phyloP scores from a whole-genome alignment of 2,329 filamentous ascomycete genomes.

The Hypoxylon sp. region DNA sequence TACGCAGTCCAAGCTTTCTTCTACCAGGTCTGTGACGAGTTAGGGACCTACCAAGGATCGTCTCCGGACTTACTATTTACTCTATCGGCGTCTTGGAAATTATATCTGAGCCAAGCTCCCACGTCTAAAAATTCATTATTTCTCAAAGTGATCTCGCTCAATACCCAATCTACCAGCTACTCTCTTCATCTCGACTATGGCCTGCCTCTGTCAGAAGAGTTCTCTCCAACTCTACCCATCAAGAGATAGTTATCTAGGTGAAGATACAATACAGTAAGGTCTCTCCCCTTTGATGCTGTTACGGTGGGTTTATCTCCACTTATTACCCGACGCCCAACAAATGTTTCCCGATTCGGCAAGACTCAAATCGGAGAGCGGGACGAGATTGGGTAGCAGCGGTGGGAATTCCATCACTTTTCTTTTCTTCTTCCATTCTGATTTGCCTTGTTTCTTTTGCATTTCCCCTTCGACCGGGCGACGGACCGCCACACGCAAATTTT shows the following conservation, averaged over 20 bases:
- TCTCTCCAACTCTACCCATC: conserved; percentile 2
- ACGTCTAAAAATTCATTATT: conserved; percentile 28
- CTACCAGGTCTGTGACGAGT: conserved; percentile 8
- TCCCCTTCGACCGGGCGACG: conserved; percentile 32
- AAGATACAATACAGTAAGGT: conserved; percentile 24
- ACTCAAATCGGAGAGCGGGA: conserved; percentile 15
- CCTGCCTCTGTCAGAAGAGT: neutral
- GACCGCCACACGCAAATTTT: conserved; percentile 9
- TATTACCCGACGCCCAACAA: conserved; percentile 42
- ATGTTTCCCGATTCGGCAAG: conserved; percentile 37
- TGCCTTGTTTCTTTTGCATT: conserved; percentile 2
- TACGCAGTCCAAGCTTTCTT: neutral
- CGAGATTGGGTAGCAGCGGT: conserved; percentile 30
- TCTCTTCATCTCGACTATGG: neutral
- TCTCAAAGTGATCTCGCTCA: neutral
- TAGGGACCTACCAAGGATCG: conserved; percentile 12
- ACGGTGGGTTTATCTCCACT: conserved; percentile 33
- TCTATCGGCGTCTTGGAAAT: conserved; percentile 17
- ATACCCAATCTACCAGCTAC: neutral
- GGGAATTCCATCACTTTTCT: conserved; percentile 17
- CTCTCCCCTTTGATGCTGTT: conserved; percentile 10
- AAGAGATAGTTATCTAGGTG: neutral
- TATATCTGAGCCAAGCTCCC: conserved; percentile 16
- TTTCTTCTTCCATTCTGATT: conserved; percentile 13
- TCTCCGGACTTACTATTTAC: conserved; percentile 31